These are phyloP conservation scores for Ophiognomonia clavigignenti-juglandacearum DNA, from an alignment of 2,329 filamentous ascomycete species.

Conservation along the genomic window DNA sequence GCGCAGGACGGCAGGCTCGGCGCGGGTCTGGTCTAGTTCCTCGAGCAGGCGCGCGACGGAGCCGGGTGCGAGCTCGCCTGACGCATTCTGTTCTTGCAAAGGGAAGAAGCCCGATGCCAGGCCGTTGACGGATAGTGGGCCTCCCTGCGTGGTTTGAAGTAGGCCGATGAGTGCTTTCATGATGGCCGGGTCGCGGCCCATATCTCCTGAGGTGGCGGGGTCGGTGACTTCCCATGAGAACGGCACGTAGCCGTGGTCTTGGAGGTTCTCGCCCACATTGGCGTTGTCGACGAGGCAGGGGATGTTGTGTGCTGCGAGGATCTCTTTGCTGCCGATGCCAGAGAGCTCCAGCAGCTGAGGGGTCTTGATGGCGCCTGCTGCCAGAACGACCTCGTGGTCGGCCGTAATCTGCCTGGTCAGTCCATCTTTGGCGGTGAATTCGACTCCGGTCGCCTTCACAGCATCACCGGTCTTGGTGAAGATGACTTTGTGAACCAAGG, in stretches of 20 bases:
- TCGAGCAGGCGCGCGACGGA: not conserved
- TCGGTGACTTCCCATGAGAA: conserved; percentile 28
- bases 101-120: conserved; percentile 18
- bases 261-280: conserved; percentile 33
- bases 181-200: conserved; percentile 13
- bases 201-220: conserved; percentile 22
- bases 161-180: conserved; percentile 14
- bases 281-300: conserved; percentile 28
- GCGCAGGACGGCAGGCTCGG: conserved; percentile 2
- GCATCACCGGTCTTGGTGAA: conserved; percentile 12
- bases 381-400: conserved; percentile 24
- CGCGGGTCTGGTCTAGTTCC: not conserved
- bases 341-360: conserved; percentile 18
- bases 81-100: not conserved
- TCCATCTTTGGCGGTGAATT: conserved; percentile 19
- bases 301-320: conserved; percentile 31
- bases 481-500: conserved; percentile 21
- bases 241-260: conserved; percentile 28
- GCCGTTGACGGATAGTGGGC: conserved; percentile 25
- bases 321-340: conserved; percentile 25
- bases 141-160: conserved; percentile 23
- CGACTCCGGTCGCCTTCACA: conserved; percentile 20
- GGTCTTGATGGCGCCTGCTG: conserved; percentile 27
- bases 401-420: conserved; percentile 14
- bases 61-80: not conserved